Conservation (phyloP, 1,284 basidiomycete genomes). For the Rhodofomes roseus region DNA sequence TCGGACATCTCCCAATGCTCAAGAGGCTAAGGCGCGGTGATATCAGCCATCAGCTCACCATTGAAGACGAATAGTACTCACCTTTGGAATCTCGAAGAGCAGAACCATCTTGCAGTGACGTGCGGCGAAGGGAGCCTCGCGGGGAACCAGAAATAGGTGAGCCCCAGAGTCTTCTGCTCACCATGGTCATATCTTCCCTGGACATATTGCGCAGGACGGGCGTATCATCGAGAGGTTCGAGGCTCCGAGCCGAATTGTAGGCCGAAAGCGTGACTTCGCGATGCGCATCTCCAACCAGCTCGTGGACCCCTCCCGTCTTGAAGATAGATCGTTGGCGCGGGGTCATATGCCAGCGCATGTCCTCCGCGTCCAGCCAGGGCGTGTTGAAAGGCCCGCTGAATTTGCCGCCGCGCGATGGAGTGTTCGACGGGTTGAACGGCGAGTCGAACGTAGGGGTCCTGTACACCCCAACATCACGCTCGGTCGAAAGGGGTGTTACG, state of each 20-base stretch:
- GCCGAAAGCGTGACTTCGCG: not conserved
- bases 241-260: not conserved
- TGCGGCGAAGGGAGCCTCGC: not conserved
- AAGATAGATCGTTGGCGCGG: not conserved
- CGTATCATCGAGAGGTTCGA: not conserved
- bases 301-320: not conserved
- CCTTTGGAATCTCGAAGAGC: not conserved
- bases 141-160: not conserved
- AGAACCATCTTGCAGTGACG: not conserved
- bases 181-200: not conserved
- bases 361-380: constrained; percentile 26
- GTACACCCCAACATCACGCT: constrained; percentile 43
- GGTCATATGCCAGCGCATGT: not conserved
- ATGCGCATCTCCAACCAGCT: not conserved
- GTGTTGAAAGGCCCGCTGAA: constrained; percentile 54
- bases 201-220: not conserved
- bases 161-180: not conserved
- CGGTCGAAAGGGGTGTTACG: constrained; percentile 45
- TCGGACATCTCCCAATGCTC: not conserved
- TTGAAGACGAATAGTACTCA: not conserved
- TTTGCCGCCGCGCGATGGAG: constrained; percentile 66
- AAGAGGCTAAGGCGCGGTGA: not conserved
- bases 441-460: constrained; percentile 47
- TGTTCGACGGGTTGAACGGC: constrained; percentile 69
- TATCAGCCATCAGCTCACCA: not conserved